A percentile compares a stretch with the other conserved stretches of the same genome.
phyloP scores from a whole-genome alignment of 176 grass and related monocot species.

The Elymus sibiricus region DNA sequence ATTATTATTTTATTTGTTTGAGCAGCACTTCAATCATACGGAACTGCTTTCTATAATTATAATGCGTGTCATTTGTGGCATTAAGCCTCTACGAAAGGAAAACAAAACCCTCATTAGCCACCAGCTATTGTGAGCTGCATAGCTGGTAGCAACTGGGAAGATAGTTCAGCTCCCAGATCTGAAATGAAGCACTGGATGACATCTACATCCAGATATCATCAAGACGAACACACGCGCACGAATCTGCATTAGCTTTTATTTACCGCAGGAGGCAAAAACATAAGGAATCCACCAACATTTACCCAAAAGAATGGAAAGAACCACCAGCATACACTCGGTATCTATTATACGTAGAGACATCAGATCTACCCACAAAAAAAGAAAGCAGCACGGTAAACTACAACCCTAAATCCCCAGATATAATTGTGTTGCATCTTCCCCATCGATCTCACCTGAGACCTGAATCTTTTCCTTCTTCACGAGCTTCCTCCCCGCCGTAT shows the following conservation, averaged over 20 bases:
- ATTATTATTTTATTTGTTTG: neutral
- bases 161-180: constrained; percentile 32
- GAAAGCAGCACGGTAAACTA: constrained; percentile 6
- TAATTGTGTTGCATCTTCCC: neutral
- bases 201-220: neutral
- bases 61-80: neutral
- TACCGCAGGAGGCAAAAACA: constrained; percentile 39
- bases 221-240: constrained; percentile 6
- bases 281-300: constrained; percentile 41
- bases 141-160: constrained; percentile 7
- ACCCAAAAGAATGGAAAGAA: constrained; percentile 54
- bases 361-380: constrained; percentile 35
- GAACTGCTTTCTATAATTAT: neutral
- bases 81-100: neutral
- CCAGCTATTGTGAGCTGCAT: neutral
- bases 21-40: no score
- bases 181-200: neutral
- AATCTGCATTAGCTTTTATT: constrained; percentile 47
- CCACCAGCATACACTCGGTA: neutral
- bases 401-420: constrained; percentile 16
- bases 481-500: neutral
- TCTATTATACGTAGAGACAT: constrained; percentile 25
- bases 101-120: neutral
- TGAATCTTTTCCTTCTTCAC: neutral
- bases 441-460: constrained; percentile 1